Percentiles rank a stretch among this genome's conserved stretches.
These are phyloP conservation scores for Cordyceps cicadae DNA, from an alignment of 2,329 filamentous ascomycete species.

Conservation along the genomic window DNA sequence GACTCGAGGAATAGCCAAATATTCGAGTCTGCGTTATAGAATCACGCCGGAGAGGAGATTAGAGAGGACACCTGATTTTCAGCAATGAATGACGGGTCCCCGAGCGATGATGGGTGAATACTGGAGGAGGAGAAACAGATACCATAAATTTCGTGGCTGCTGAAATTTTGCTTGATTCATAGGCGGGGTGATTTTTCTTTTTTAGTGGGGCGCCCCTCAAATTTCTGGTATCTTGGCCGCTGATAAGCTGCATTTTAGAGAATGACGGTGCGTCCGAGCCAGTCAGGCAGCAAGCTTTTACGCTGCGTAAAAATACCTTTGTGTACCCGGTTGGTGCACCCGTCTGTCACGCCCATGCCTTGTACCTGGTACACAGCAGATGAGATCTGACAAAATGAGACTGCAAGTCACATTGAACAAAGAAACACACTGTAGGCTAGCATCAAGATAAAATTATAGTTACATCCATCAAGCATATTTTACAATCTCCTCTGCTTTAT, in stretches of 20 bases:
- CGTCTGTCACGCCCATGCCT: too few species aligned
- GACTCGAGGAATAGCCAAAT: conserved; percentile 7
- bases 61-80: background rate
- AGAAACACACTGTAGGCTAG: background rate
- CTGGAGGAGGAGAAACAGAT: conserved; percentile 5
- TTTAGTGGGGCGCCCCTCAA: conserved; percentile 28
- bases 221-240: conserved; percentile 17
- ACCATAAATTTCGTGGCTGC: conserved; percentile 6
- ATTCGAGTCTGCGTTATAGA: background rate
- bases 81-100: conserved; percentile 8
- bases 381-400: background rate
- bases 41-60: background rate
- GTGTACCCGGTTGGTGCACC: background rate
- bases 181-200: conserved; percentile 35
- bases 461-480: background rate
- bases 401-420: background rate
- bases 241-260: conserved; percentile 2
- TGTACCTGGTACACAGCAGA: background rate
- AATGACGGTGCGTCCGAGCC: conserved; percentile 8
- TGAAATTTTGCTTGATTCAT: conserved; percentile 14
- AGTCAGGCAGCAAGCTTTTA: conserved; percentile 8
- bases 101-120: conserved; percentile 14
- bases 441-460: background rate
- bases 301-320: background rate
- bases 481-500: background rate